Conservation (phyloP, 2,329 filamentous ascomycete species). For the Cordyceps pruinosa region DNA sequence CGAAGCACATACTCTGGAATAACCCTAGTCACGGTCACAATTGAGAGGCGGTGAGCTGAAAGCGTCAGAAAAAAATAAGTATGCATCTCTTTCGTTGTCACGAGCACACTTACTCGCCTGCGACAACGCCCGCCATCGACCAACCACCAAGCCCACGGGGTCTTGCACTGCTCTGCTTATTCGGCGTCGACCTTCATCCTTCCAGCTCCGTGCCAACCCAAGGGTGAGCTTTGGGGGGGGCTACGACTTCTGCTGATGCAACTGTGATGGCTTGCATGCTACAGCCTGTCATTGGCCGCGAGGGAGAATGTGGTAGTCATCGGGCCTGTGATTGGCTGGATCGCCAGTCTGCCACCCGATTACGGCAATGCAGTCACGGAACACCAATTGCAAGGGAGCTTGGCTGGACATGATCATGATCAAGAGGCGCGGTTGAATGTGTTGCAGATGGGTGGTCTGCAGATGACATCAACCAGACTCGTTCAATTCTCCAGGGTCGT, state of each 20-base stretch:
- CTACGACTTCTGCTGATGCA: background rate
- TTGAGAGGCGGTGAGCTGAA: background rate
- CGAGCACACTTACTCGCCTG: constrained; percentile 4
- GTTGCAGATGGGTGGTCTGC: too few relatives aligned
- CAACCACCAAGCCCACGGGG: constrained; percentile 5
- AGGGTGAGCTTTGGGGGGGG: background rate
- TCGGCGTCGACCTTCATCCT: background rate
- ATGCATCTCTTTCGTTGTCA: background rate
- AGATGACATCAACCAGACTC: too few relatives aligned
- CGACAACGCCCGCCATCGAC: too few relatives aligned
- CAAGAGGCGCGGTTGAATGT: background rate
- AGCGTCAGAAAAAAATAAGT: background rate
- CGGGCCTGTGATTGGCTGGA: constrained; percentile 16
- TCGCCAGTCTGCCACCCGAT: constrained; percentile 3
- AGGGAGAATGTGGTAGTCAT: constrained; percentile 17
- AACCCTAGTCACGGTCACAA: background rate
- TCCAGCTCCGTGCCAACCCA: background rate
- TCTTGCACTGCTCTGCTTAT: background rate
- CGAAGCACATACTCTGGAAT: background rate
- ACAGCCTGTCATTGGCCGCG: constrained; percentile 13
- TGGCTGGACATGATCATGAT: too few relatives aligned
- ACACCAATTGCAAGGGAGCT: background rate
- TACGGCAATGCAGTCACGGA: background rate
- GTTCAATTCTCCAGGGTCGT: too few relatives aligned
- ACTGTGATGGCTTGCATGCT: background rate